These are phyloP conservation scores for Fusarium nodosum DNA, from an alignment of 2,329 filamentous ascomycete species.

Conservation along the genomic window DNA sequence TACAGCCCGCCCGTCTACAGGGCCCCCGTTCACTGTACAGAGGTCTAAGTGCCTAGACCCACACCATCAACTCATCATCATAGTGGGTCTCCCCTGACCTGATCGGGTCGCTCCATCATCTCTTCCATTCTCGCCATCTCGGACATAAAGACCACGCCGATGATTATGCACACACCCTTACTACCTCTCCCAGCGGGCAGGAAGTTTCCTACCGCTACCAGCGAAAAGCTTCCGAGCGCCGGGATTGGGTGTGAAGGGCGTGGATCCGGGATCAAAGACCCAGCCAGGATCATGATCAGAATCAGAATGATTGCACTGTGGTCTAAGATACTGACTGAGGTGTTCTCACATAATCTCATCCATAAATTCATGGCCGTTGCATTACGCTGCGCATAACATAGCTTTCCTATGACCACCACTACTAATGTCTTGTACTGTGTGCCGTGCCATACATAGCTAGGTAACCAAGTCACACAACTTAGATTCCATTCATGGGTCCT, in stretches of 20 bases:
- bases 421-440: conserved; percentile 1
- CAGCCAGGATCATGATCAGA: conserved; percentile 9
- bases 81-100: conserved; percentile 24
- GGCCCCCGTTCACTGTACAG: too few relatives aligned
- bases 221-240: conserved; percentile 48
- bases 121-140: conserved; percentile 51
- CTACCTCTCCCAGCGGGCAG: conserved; percentile 19
- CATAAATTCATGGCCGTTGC: conserved; percentile 32
- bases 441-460: not conserved
- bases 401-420: conserved; percentile 23
- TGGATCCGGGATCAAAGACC: conserved; percentile 22
- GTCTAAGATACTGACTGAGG: conserved; percentile 1
- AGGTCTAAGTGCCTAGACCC: not conserved
- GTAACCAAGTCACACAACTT: conserved; percentile 34
- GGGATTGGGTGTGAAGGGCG: conserved; percentile 7
- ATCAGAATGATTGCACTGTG: conserved; percentile 3
- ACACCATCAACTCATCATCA: conserved; percentile 30
- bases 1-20: too few relatives aligned
- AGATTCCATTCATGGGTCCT: conserved; percentile 12
- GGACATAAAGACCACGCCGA: conserved; percentile 60
- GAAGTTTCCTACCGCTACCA: conserved; percentile 37
- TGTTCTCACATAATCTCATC: conserved; percentile 49
- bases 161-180: conserved; percentile 43
- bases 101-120: conserved; percentile 34
- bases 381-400: conserved; percentile 44